These are phyloP conservation scores for Avena insularis DNA, from an alignment of 176 grass and related monocot species.

Conservation along the genomic window DNA sequence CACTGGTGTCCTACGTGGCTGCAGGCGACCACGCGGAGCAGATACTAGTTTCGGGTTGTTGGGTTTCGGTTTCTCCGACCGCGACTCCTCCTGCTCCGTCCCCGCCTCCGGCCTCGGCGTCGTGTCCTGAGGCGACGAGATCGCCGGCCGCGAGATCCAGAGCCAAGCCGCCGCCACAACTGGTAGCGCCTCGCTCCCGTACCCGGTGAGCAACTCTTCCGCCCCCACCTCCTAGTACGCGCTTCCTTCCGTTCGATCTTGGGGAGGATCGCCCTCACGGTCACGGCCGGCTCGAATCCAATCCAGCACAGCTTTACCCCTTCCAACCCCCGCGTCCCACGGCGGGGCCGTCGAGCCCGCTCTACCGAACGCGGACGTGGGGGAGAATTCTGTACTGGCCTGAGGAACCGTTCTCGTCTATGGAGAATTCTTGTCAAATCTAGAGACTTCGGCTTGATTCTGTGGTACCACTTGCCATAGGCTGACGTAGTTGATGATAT, in stretches of 20 bases:
- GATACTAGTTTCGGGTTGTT: slow-evolving; percentile 24
- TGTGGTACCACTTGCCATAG: neutral
- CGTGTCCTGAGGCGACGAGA: slow-evolving; percentile 33
- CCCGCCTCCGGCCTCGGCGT: slow-evolving; percentile 23
- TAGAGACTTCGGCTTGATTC: neutral
- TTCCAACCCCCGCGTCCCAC: neutral
- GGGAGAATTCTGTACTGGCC: neutral
- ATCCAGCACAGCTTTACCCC: neutral
- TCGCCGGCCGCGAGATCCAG: slow-evolving; percentile 34
- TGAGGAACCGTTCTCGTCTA: slow-evolving; percentile 5
- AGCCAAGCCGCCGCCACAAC: neutral
- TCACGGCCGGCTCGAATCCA: neutral
- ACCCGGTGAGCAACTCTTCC: neutral
- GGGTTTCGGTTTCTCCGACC: slow-evolving; percentile 38
- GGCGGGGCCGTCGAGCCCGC: neutral
- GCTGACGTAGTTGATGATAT: slow-evolving; percentile 15
- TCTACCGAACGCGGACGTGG: neutral
- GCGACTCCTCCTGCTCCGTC: neutral
- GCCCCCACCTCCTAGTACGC: neutral
- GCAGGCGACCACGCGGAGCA: neutral
- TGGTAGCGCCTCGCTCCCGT: neutral
- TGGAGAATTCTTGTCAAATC: slow-evolving; percentile 4
- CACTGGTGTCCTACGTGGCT: neutral
- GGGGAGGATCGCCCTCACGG: neutral
- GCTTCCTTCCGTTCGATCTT: slow-evolving; percentile 32